A percentile compares a stretch with the other conserved stretches of the same genome.
Conservation (phyloP, 352 stramenopile genomes). For the Phytophthora pseudosyringae region DNA sequence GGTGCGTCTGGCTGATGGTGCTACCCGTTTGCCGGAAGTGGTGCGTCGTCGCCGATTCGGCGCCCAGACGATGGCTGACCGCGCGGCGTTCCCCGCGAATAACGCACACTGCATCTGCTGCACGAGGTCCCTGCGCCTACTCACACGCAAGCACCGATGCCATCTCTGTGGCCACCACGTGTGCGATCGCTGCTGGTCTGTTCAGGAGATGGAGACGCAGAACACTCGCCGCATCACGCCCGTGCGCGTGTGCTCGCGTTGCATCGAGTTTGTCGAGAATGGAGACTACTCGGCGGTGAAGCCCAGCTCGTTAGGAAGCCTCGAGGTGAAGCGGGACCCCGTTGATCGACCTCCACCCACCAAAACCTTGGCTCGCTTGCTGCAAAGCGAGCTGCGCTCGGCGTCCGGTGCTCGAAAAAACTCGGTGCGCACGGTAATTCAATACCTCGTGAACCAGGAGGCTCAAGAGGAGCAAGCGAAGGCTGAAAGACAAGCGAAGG, state of each 20-base stretch:
- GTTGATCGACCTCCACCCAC: slow-evolving; percentile 18
- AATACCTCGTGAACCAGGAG: slow-evolving; percentile 48
- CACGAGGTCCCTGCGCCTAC: slow-evolving; percentile 35
- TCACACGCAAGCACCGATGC: slow-evolving; percentile 37
- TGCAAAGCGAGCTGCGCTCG: slow-evolving; percentile 28
- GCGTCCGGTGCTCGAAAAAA: slow-evolving; percentile 35
- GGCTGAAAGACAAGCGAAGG: too few relatives aligned
- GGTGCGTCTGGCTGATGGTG: slow-evolving; percentile 39
- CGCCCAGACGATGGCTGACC: slow-evolving; percentile 33
- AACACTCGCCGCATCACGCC: slow-evolving; percentile 22
- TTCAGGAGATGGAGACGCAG: slow-evolving; percentile 39
- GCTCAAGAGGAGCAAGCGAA: slow-evolving; percentile 21
- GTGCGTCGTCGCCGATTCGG: slow-evolving; percentile 36
- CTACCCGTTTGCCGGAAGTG: slow-evolving; percentile 32
- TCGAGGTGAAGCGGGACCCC: slow-evolving; percentile 28
- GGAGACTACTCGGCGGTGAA: slow-evolving; percentile 49
- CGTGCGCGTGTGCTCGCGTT: slow-evolving; percentile 51
- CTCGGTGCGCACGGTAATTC: slow-evolving; percentile 58
- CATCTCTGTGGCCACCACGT: slow-evolving; percentile 41
- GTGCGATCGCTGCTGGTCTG: slow-evolving; percentile 37
- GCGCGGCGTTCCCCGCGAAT: slow-evolving; percentile 20
- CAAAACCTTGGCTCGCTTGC: slow-evolving; percentile 27
- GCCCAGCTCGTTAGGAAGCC: slow-evolving; percentile 13
- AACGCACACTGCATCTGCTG: slow-evolving; percentile 43
- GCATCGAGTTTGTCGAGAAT: slow-evolving; percentile 55